Evolutionary conservation across 2,329 filamentous ascomycete species (phyloP).

Genomic region (Talaromyces sp.): DNA sequence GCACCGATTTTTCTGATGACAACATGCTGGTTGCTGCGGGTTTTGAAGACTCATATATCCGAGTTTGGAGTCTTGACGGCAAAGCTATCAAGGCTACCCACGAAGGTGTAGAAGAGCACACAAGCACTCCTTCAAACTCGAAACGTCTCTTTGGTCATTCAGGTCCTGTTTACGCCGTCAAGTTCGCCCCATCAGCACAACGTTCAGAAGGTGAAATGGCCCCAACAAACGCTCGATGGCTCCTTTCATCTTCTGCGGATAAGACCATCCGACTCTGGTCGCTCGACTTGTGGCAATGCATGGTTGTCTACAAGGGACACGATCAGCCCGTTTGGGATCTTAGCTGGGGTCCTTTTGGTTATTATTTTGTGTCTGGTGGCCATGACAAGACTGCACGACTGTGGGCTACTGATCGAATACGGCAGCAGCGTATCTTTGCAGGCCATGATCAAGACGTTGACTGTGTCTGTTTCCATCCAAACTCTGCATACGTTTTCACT

Average conservation of each 20-base stretch:
- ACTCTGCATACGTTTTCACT: constrained; percentile 89
- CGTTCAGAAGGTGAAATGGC: constrained; percentile 49
- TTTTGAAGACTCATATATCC: constrained; percentile 91
- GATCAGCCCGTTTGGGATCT: constrained; percentile 86
- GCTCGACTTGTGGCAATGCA: constrained; percentile 82
- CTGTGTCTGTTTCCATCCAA: constrained; percentile 88
- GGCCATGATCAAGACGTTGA: constrained; percentile 95
- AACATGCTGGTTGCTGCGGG: constrained; percentile 82
- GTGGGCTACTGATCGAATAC: constrained; percentile 91
- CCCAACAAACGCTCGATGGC: constrained; percentile 65
- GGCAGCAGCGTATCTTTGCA: constrained; percentile 80
- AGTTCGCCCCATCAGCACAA: constrained; percentile 72
- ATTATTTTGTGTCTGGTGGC: constrained; percentile 87
- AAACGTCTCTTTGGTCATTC: constrained; percentile 80
- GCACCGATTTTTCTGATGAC: constrained; percentile 92
- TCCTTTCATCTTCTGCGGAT: constrained; percentile 85
- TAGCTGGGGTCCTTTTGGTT: constrained; percentile 85
- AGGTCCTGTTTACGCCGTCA: constrained; percentile 81
- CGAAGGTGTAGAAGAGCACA: constrained; percentile 56
- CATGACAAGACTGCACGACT: constrained; percentile 87
- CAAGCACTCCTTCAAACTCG: constrained; percentile 65
- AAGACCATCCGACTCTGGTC: constrained; percentile 90
- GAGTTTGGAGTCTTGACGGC: constrained; percentile 88
- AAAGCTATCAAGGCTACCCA: constrained; percentile 70
- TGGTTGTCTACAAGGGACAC: constrained; percentile 92